phyloP scores from a whole-genome alignment of 768 basidiomycete genomes.

The Auricularia sp. region DNA sequence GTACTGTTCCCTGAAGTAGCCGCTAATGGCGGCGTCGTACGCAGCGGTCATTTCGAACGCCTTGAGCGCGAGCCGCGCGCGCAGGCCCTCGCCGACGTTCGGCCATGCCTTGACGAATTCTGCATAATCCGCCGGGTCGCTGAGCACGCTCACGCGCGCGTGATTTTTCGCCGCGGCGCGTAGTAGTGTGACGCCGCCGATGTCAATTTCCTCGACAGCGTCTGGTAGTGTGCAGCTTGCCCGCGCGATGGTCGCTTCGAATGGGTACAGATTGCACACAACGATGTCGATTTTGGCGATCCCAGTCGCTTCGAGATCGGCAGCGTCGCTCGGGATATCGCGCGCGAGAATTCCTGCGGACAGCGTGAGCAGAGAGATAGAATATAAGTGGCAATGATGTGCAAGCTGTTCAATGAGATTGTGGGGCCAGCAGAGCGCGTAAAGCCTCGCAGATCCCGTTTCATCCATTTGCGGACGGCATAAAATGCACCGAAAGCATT shows the following conservation, averaged over 20 bases:
- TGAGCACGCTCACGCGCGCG: slow-evolving; percentile 79
- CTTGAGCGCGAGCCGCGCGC: slow-evolving; percentile 82
- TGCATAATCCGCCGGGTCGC: slow-evolving; percentile 80
- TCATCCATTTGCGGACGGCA: too few species aligned
- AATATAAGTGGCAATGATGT: too few species aligned
- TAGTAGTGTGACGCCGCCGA: slow-evolving; percentile 94
- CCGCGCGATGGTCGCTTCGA: slow-evolving; percentile 80
- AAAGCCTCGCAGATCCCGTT: too few species aligned
- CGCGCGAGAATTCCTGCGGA: slow-evolving; percentile 83
- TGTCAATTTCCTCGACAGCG: slow-evolving; percentile 97
- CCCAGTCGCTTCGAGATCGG: slow-evolving; percentile 69
- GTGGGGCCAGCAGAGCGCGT: too few species aligned
- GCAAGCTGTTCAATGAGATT: too few species aligned
- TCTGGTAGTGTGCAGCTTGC: slow-evolving; percentile 83
- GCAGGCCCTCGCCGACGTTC: slow-evolving; percentile 58
- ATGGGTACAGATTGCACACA: slow-evolving; percentile 98
- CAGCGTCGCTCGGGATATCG: slow-evolving; percentile 79
- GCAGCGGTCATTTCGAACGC: slow-evolving; percentile 94
- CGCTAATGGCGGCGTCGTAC: slow-evolving; percentile 93
- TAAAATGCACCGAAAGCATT: too few species aligned
- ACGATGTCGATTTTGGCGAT: slow-evolving; percentile 95
- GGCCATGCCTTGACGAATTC: slow-evolving; percentile 73
- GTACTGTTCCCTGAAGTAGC: slow-evolving; percentile 95
- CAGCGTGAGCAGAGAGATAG: background rate
- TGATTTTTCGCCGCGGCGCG: slow-evolving; percentile 99